Percentiles rank a stretch among this genome's conserved stretches.
Conservation (phyloP, 2,329 filamentous ascomycete genomes). For the Phyllosticta citrichinensis region DNA sequence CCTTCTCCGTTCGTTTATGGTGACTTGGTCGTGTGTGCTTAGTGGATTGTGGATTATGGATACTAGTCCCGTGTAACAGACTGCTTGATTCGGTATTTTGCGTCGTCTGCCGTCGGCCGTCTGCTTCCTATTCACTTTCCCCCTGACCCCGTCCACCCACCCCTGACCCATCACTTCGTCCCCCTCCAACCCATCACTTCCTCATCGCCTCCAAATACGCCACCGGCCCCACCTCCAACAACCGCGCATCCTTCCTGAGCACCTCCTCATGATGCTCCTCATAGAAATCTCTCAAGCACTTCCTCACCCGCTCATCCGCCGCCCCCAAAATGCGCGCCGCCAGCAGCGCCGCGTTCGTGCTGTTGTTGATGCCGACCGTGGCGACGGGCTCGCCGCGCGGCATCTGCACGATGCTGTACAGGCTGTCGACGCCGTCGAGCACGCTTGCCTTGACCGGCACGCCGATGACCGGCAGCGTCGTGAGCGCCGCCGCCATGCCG, state of each 20-base stretch:
- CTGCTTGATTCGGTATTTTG: too few relatives aligned
- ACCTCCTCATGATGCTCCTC: conserved; percentile 54
- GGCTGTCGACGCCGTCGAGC: conserved; percentile 40
- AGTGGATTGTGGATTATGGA: too few relatives aligned
- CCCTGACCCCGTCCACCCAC: too few relatives aligned
- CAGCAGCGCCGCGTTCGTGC: conserved; percentile 36
- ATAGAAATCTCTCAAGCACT: conserved; percentile 52
- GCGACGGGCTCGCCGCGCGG: conserved; percentile 36
- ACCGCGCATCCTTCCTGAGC: conserved; percentile 47
- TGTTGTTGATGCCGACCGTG: conserved; percentile 37
- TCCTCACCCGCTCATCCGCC: conserved; percentile 44
- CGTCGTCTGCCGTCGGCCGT: too few relatives aligned
- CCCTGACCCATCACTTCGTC: too few relatives aligned
- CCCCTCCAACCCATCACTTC: background rate
- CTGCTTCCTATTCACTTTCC: too few relatives aligned
- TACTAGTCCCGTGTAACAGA: too few relatives aligned
- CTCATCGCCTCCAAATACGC: conserved; percentile 40
- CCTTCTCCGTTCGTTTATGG: too few relatives aligned
- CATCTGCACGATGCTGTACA: conserved; percentile 45
- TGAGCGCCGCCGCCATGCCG: conserved; percentile 42
- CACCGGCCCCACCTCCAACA: conserved; percentile 48
- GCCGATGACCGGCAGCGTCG: conserved; percentile 41
- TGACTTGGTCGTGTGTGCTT: too few relatives aligned
- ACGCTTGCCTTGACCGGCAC: conserved; percentile 41
- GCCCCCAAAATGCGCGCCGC: conserved; percentile 35